Conservation (phyloP, 305 asterid genomes). For the Ruellia speciosa region DNA sequence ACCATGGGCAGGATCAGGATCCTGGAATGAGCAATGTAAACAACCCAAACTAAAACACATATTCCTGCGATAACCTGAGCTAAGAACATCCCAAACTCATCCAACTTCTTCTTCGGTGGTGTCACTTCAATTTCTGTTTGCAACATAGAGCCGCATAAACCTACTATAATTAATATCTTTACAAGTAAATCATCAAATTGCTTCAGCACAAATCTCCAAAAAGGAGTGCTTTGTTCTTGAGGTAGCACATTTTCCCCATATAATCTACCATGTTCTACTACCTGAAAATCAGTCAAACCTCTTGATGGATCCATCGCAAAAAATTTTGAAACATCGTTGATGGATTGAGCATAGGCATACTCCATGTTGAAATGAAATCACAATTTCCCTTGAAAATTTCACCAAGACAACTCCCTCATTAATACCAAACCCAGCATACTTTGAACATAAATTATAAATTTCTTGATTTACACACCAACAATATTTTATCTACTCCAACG, state of each 20-base stretch:
- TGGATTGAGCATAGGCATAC: conserved; percentile 83
- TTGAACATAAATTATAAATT: too few relatives aligned
- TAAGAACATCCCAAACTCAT: conserved; percentile 87
- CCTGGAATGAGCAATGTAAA: conserved; percentile 96
- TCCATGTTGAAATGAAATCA: conserved; percentile 39
- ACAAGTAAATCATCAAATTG: conserved; percentile 98
- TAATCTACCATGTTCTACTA: conserved; percentile 53
- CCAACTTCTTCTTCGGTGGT: conserved; percentile 93
- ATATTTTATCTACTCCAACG: conserved; percentile 48
- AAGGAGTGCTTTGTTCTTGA: too few relatives aligned
- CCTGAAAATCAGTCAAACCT: conserved; percentile 86
- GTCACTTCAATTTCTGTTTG: conserved; percentile 92
- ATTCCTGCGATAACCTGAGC: conserved; percentile 98
- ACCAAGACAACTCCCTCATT: conserved; percentile 5
- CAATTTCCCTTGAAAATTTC: conserved; percentile 7
- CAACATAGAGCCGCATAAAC: too few relatives aligned
- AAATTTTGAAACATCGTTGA: conserved; percentile 66
- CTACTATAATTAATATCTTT: conserved; percentile 84
- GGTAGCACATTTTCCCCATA: conserved; percentile 80
- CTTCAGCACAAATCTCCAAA: conserved; percentile 90
- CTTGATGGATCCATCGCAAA: conserved; percentile 66
- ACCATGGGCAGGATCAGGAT: conserved; percentile 94
- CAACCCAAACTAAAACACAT: conserved; percentile 94
- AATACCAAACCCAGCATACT: too few relatives aligned
- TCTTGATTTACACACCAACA: conserved; percentile 69